Conservation (phyloP, 768 basidiomycete genomes). For the Lactifluus subvellereus region DNA sequence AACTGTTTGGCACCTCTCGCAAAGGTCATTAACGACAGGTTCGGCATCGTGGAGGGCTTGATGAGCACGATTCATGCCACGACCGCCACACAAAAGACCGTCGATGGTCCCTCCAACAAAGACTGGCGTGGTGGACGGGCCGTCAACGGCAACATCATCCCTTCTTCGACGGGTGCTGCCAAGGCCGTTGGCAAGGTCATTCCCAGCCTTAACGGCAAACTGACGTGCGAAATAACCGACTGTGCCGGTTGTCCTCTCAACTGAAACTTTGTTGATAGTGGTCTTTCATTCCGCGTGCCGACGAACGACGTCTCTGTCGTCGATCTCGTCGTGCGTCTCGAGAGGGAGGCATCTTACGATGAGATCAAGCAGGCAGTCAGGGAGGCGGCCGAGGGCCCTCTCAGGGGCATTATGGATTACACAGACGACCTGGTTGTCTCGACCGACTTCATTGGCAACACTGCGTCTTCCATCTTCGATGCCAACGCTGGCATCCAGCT, state of each 20-base stretch:
- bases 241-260: not conserved
- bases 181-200: conserved; percentile 99
- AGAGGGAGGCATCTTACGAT: conserved; percentile 81
- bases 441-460: conserved; percentile 82
- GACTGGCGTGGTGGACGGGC: conserved; percentile 98
- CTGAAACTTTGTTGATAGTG: conserved; percentile 38
- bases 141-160: conserved; percentile 98
- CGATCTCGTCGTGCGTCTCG: conserved; percentile 90
- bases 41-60: conserved; percentile 91
- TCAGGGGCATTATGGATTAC: conserved; percentile 80
- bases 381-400: conserved; percentile 62
- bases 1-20: conserved; percentile 99
- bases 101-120: conserved; percentile 91
- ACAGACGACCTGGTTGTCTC: conserved; percentile 93
- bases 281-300: conserved; percentile 96
- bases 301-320: conserved; percentile 96
- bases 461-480: conserved; percentile 86
- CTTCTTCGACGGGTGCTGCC: conserved; percentile 97
- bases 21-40: conserved; percentile 97
- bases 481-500: conserved; percentile 89
- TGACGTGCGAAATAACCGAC: conserved; percentile 62
- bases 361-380: conserved; percentile 85
- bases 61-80: conserved; percentile 99
- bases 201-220: conserved; percentile 92
- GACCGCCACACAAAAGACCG: conserved; percentile 93